A percentile compares a stretch with the other conserved stretches of the same genome.
Conservation (phyloP, 148 eudicot genomes). For the Pouteria glomerata region DNA sequence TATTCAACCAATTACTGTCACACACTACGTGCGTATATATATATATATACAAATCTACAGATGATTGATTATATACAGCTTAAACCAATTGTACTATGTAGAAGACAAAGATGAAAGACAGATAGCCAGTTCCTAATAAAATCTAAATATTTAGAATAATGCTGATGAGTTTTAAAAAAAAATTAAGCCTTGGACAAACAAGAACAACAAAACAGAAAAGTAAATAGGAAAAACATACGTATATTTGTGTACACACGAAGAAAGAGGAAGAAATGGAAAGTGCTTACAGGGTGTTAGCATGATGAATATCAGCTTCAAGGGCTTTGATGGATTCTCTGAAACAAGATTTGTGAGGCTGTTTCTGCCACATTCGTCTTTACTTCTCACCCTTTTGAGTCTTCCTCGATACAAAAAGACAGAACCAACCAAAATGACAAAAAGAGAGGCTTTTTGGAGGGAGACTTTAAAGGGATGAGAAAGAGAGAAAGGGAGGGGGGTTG, state of each 20-base stretch:
- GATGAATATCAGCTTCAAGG: conserved; percentile 88
- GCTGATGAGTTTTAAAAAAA: neutral
- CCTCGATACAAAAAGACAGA: neutral
- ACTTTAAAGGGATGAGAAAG: conserved; percentile 2
- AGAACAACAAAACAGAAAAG: neutral
- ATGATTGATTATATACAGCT: neutral
- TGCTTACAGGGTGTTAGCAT: conserved; percentile 79
- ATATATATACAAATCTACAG: neutral
- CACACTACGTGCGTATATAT: neutral
- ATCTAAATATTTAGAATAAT: no score
- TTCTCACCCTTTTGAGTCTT: conserved; percentile 16
- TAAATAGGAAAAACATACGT: neutral
- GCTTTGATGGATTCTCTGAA: conserved; percentile 68
- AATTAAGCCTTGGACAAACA: neutral
- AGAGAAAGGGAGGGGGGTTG: neutral
- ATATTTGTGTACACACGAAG: neutral
- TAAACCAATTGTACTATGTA: neutral
- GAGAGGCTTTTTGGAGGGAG: neutral
- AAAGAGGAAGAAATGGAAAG: neutral
- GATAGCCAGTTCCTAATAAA: no score
- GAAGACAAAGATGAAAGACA: neutral
- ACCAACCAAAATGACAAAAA: neutral
- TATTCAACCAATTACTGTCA: neutral
- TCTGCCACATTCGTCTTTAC: conserved; percentile 50
- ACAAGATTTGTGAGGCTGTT: conserved; percentile 42